Evolutionary conservation across 2,329 filamentous ascomycete genomes (phyloP).

Genomic region (Colletotrichum tamarilloi): DNA sequence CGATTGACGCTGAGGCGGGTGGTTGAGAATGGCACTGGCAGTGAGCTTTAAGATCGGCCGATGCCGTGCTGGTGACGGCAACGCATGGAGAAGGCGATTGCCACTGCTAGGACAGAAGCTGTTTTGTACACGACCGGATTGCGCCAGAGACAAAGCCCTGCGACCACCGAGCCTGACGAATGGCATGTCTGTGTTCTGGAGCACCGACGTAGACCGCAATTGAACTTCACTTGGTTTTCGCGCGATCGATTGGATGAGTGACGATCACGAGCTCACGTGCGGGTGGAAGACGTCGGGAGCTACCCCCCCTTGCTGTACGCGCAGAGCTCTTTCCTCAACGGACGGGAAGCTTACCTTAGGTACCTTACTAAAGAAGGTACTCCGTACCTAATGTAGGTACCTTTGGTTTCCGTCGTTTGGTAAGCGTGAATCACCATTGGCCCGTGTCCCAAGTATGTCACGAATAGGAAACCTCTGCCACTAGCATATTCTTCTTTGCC

Average conservation of each 20-base stretch:
- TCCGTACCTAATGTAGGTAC: too few species aligned
- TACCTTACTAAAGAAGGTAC: too few species aligned
- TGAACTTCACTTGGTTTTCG: constrained; percentile 3
- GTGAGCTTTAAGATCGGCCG: neutral
- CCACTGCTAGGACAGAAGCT: neutral
- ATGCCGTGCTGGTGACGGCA: neutral
- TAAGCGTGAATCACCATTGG: neutral
- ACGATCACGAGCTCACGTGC: neutral
- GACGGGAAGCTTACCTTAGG: too few species aligned
- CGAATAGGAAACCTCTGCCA: neutral
- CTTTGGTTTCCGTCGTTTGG: neutral
- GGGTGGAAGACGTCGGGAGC: neutral
- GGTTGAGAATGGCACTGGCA: neutral
- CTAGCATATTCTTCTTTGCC: neutral
- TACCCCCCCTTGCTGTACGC: neutral
- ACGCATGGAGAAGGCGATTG: neutral
- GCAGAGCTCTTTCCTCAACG: neutral
- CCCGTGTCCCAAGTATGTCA: neutral
- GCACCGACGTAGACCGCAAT: neutral
- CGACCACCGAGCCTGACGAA: constrained; percentile 13
- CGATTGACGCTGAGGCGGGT: neutral
- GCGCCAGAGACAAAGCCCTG: constrained; percentile 5
- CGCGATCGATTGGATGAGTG: neutral
- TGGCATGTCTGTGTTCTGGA: constrained; percentile 6
- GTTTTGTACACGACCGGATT: neutral